A percentile compares a stretch with the other conserved stretches of the same genome.
Evolutionary conservation across 768 basidiomycete genomes (phyloP).

Genomic region (Clavaria fumosa): DNA sequence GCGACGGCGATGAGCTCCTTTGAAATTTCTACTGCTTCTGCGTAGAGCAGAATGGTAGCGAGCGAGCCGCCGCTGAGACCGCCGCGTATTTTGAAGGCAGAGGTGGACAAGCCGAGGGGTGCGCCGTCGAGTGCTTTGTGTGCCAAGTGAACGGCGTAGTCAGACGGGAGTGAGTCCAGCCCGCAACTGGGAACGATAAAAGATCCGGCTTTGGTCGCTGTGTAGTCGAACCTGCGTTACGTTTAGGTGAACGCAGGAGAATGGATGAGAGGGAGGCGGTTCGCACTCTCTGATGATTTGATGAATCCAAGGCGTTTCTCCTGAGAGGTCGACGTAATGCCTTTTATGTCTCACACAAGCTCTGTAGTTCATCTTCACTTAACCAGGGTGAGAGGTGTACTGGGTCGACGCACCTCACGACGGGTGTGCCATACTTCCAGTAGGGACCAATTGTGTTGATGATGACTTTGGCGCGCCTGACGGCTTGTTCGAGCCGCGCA

Average conservation of each 20-base stretch:
- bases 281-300: conserved; percentile 44
- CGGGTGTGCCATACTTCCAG: conserved; percentile 53
- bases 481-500: conserved; percentile 38
- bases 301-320: conserved; percentile 53
- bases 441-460: conserved; percentile 71
- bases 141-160: conserved; percentile 51
- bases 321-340: conserved; percentile 79
- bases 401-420: conserved; percentile 37
- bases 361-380: conserved; percentile 17
- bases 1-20: conserved; percentile 21
- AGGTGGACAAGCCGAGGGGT: conserved; percentile 25
- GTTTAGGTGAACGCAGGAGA: conserved; percentile 10
- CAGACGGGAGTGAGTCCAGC: conserved; percentile 65
- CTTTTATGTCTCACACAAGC: conserved; percentile 60
- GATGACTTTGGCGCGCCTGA: conserved; percentile 47
- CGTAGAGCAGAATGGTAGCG: conserved; percentile 23
- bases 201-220: conserved; percentile 52
- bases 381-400: not conserved
- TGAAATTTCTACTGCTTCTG: conserved; percentile 23
- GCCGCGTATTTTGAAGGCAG: conserved; percentile 31
- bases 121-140: conserved; percentile 47
- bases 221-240: conserved; percentile 44
- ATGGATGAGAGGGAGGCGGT: conserved; percentile 2
- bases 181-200: conserved; percentile 72
- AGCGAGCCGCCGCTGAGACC: conserved; percentile 55